These are phyloP conservation scores for Macrocybe gigantea DNA, from an alignment of 768 basidiomycete genomes.

Conservation along the genomic window DNA sequence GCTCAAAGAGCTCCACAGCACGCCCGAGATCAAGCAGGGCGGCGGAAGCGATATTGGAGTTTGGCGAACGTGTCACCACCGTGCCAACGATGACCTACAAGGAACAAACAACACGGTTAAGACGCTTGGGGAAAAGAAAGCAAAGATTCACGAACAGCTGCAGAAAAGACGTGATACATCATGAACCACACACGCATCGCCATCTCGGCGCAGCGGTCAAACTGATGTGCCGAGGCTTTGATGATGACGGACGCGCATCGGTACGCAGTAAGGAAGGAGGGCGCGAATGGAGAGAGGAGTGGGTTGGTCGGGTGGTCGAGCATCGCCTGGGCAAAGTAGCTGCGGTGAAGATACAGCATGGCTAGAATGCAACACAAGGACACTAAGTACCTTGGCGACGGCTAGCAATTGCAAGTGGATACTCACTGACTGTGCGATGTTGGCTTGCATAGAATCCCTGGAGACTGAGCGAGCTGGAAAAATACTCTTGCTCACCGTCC, in stretches of 20 bases:
- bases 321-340: conserved; percentile 55
- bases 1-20: conserved; percentile 41
- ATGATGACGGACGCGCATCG: conserved; percentile 46
- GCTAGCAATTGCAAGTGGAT: neutral
- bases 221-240: conserved; percentile 42
- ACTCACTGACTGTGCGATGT: conserved; percentile 54
- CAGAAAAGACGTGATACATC: conserved; percentile 44
- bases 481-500: conserved; percentile 41
- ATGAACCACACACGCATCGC: conserved; percentile 47
- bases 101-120: neutral
- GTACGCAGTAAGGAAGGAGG: conserved; percentile 51
- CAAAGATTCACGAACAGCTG: conserved; percentile 28
- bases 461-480: conserved; percentile 43
- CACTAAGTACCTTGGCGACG: neutral
- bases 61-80: conserved; percentile 53
- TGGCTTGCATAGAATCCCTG: conserved; percentile 52
- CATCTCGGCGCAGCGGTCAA: conserved; percentile 40
- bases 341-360: conserved; percentile 50
- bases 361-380: conserved; percentile 18
- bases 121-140: neutral
- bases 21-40: conserved; percentile 44
- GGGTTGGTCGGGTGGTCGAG: conserved; percentile 49
- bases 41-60: conserved; percentile 40
- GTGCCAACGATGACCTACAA: conserved; percentile 51
- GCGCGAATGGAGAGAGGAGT: conserved; percentile 47